Evolutionary conservation across 257 asterid species (phyloP), one percentile per base, ranked within the genome.

Genomic region (Solanum microdontum): DNA sequence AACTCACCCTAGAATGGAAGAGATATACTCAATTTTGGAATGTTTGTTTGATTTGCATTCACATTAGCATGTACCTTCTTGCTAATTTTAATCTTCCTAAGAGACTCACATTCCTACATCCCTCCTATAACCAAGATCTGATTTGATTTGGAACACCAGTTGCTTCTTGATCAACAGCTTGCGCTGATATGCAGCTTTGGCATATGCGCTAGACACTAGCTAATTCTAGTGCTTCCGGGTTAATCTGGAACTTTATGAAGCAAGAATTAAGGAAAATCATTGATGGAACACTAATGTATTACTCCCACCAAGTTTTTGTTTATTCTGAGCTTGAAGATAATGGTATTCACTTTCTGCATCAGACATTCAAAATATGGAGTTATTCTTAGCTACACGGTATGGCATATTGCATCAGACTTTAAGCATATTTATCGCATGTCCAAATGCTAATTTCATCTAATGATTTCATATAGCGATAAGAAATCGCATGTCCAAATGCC

Each of bases 1-100:
- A 92, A 92, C 92, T 19, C 99, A 96, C 89, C 94, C 93, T 45
- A 92, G 86, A 89, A 84, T 88, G 14, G 94, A 89, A 86, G 95
- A 94, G 74, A 93, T 94, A 88, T 93, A 93, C 88, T 89, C 91
- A 33, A 88, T 90, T 89, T 91, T 96, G 91, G 92, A 88, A 48
- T 87, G 89, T 87, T 55, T 94, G 24, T 66, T 80, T 72, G 92
- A 90, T 70, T 89, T 90, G n/a, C 36, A 24, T 79, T 79, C 10
- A 33, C 60, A 24, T 40, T 28, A 68, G 64, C 30, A 79, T 26
- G 26, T 17, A 72, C 48, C 82, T 74, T 36, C 62, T 40, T 40
- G 62, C 62, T 77, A 34, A 32, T 43, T 77, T 77, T 43, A 5
- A 77, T 21, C 23, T 40, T 77, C 64, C 37, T 3, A 40, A 40